Evolutionary conservation across 495 filamentous ascomycete genomes (phyloP).

Genomic region (Aspergillus incahuasiensis): DNA sequence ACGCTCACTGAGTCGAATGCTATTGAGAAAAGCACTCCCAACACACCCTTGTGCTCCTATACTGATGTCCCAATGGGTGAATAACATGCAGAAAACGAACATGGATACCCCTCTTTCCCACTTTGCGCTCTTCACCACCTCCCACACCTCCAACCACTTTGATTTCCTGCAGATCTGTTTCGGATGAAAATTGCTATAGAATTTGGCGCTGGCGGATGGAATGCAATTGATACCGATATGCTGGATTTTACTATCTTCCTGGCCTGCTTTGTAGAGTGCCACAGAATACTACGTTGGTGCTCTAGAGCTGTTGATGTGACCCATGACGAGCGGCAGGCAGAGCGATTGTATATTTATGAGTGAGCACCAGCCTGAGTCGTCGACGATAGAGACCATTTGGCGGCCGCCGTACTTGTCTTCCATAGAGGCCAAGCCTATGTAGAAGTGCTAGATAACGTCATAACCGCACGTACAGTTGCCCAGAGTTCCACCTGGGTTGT

Average conservation of each 20-base stretch:
- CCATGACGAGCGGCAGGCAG: background rate
- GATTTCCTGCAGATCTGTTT: background rate
- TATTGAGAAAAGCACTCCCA: constrained; percentile 23
- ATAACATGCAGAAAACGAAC: background rate
- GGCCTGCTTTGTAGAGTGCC: background rate
- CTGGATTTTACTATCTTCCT: background rate
- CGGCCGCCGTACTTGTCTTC: background rate
- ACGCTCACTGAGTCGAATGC: constrained; percentile 29
- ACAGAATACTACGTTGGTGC: background rate
- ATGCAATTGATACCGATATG: background rate
- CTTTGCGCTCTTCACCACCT: background rate
- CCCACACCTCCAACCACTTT: background rate
- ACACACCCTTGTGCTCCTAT: constrained; percentile 27
- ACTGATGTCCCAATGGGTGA: constrained; percentile 27
- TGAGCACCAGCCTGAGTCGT: background rate
- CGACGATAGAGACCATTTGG: background rate
- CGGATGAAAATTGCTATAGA: background rate
- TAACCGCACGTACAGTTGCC: too few species aligned
- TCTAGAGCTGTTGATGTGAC: background rate
- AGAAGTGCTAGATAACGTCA: background rate
- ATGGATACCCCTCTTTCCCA: background rate
- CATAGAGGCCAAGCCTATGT: background rate
- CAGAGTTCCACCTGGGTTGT: background rate
- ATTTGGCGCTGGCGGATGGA: background rate
- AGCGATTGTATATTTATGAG: background rate